Conservation (phyloP, 352 stramenopile genomes). For the Elongisporangium undulatum region DNA sequence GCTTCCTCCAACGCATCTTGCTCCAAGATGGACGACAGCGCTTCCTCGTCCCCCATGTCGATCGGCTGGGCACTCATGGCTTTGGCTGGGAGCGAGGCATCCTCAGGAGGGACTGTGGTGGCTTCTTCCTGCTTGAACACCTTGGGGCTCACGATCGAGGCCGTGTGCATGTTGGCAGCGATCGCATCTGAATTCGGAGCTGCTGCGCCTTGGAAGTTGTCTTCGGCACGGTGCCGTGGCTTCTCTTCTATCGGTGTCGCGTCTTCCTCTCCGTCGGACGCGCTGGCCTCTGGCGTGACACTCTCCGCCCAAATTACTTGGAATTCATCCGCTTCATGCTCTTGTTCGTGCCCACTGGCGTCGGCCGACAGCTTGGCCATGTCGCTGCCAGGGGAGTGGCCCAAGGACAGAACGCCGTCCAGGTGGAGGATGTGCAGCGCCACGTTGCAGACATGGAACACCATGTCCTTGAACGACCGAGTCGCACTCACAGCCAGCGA, state of each 20-base stretch:
- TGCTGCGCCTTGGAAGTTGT: not conserved
- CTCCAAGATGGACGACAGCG: not conserved
- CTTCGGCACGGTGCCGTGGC: not conserved
- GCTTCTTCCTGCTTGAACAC: not conserved
- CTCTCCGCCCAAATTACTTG: not conserved
- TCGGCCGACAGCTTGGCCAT: not conserved
- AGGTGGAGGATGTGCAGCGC: not conserved
- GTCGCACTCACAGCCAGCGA: not conserved
- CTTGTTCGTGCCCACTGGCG: not conserved
- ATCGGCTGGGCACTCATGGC: not conserved
- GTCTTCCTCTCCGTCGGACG: not conserved
- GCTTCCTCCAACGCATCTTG: not conserved
- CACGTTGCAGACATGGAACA: not conserved
- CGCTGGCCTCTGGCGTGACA: not conserved
- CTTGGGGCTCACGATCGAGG: not conserved
- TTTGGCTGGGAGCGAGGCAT: not conserved
- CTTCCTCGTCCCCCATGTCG: not conserved
- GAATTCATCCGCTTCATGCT: not conserved
- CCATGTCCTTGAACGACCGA: not conserved
- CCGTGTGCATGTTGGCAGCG: not conserved
- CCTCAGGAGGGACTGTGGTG: not conserved
- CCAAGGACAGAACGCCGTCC: not conserved
- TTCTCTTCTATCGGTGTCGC: not conserved
- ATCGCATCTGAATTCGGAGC: not conserved
- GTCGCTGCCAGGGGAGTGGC: not conserved